Evolutionary conservation across 257 asterid species (phyloP), one percentile per base, ranked within the genome.

Genomic region (Vinca minor): DNA sequence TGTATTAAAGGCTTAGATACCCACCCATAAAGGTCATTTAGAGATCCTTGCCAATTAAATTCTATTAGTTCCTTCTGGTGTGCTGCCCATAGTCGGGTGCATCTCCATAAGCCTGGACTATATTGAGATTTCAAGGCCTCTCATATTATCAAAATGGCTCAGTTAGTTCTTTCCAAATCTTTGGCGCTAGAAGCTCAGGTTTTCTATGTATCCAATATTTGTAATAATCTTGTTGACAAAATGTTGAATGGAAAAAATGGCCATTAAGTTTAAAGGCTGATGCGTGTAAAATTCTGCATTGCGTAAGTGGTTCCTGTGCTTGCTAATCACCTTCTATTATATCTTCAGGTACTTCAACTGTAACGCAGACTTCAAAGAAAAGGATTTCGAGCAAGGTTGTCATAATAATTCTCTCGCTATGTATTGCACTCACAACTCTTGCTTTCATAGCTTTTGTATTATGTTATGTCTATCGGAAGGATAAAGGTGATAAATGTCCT

Each of bases 271-370:
- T 20, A 49, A 52, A 55, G 41, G 31, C 25, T 1, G 26, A 6
- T 56, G 15, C 26, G 15, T 29, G 41, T 31, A 4, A 64, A 29
- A n/a, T 13, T 60, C 5, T 17, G 3, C 3, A 0, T 25, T 2
- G 15, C 7, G 3, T 6, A 28, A 5, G 17, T 13, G 49, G 35
- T 64, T 56, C 36, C 39, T 12, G 44, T 53, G 50, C 44, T n/a
- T 21, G 32, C 48, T 71, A 18, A 58, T 64, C 21, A 36, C 39
- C 35, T 45, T 60, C 34, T 20, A 17, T 71, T 69, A 36, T 41
- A 47, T 79, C 77, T 67, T 68, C 53, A 93, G 99, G 99, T 61
- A 67, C 69, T 72, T 64, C 68, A 61, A 50, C 77, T 9, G 80
- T 72, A 73, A 65, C 34, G 59, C 74, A 75, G 75, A 66, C 84